These are phyloP conservation scores for Candida tunisiensis DNA, from an alignment of 1,139 yeast genomes.

Conservation along the genomic window DNA sequence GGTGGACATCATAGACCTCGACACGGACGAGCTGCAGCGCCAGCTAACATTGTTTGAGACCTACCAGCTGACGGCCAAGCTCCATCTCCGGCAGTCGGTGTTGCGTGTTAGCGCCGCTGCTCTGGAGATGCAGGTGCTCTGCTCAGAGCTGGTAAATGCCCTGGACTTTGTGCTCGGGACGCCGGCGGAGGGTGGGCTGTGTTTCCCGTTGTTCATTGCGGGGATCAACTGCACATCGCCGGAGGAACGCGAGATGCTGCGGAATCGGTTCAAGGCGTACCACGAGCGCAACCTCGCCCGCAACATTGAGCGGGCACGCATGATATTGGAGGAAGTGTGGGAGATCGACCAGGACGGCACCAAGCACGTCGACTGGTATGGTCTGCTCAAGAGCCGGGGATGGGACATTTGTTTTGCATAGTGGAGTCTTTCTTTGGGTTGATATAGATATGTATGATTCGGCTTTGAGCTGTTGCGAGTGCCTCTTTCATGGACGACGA, in stretches of 20 bases:
- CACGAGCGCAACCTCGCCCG: constrained; percentile 49
- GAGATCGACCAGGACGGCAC: constrained; percentile 27
- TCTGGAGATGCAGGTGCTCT: constrained; percentile 44
- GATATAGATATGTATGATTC: too few species aligned
- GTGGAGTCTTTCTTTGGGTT: too few species aligned
- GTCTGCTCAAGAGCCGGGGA: constrained; percentile 43
- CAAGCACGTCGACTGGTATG: constrained; percentile 48
- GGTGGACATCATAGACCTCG: constrained; percentile 28
- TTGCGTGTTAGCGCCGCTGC: constrained; percentile 43
- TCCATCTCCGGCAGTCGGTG: constrained; percentile 52
- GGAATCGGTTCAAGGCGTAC: constrained; percentile 34
- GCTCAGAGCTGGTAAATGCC: constrained; percentile 36
- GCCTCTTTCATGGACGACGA: too few species aligned
- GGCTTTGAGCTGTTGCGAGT: too few species aligned
- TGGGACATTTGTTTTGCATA: constrained; percentile 72
- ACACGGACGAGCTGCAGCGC: constrained; percentile 39
- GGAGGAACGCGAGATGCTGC: constrained; percentile 29
- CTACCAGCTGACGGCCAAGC: constrained; percentile 51
- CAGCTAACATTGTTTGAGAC: constrained; percentile 60
- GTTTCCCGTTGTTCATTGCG: constrained; percentile 63
- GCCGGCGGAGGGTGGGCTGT: constrained; percentile 52
- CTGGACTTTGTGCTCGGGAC: constrained; percentile 49
- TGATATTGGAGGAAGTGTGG: constrained; percentile 47
- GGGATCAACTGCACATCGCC: constrained; percentile 48
- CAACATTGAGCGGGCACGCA: constrained; percentile 44